Evolutionary conservation across 1,284 basidiomycete genomes (phyloP).

Genomic region (Golubevia sp.): DNA sequence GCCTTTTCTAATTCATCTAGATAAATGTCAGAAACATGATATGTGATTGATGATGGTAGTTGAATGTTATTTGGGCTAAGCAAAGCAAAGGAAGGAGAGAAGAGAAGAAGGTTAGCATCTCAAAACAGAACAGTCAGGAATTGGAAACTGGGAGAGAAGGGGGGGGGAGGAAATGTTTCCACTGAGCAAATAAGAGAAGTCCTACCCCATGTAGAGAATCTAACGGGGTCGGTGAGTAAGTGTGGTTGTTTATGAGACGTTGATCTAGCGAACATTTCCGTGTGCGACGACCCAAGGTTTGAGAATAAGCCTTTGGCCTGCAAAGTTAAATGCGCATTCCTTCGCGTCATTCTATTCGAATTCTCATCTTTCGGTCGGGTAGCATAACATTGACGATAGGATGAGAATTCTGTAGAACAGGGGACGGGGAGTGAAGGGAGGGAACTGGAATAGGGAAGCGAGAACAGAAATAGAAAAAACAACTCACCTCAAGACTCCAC

Average conservation of each 20-base stretch:
- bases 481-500: too few species aligned
- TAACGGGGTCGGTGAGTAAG: not conserved
- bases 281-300: not conserved
- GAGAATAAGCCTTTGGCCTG: not conserved
- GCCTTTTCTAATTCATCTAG: conserved; percentile 84
- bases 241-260: not conserved
- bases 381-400: too few species aligned
- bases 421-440: not conserved
- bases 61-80: conserved; percentile 66
- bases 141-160: not conserved
- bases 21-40: conserved; percentile 88
- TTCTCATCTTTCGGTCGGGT: too few species aligned
- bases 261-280: not conserved
- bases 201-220: not conserved
- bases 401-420: not conserved
- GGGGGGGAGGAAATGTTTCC: not conserved
- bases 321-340: not conserved
- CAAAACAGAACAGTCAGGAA: not conserved
- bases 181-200: not conserved
- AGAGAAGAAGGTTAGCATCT: not conserved
- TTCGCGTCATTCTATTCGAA: too few species aligned
- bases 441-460: too few species aligned
- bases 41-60: conserved; percentile 71
- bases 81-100: conserved; percentile 16
- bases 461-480: not conserved